Evolutionary conservation across 78 protist genomes (phyloP).

Genomic region (Monocercomonoides exilis): DNA sequence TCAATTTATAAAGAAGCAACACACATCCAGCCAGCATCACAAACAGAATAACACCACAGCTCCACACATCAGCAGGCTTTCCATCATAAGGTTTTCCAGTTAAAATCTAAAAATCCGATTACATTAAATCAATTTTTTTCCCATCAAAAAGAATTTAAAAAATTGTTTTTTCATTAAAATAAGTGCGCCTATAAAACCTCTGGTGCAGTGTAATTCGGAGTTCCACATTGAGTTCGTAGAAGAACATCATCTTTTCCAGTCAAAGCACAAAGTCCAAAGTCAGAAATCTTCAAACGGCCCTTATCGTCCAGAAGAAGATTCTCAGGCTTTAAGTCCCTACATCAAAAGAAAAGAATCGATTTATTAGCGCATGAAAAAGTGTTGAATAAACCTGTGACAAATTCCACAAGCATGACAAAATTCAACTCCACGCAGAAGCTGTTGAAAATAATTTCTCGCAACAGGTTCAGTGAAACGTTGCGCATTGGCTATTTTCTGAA

Average conservation of each 20-base stretch:
- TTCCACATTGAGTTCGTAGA: conserved; percentile 45
- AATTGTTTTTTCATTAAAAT: neutral
- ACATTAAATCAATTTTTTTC: neutral
- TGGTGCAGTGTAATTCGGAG: conserved; percentile 53
- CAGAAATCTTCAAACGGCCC: conserved; percentile 48
- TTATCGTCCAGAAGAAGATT: conserved; percentile 46
- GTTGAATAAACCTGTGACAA: neutral
- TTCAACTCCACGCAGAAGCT: neutral
- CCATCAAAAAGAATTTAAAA: neutral
- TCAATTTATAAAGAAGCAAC: neutral
- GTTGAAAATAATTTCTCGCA: neutral
- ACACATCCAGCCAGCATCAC: conserved; percentile 42
- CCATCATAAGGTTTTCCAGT: conserved; percentile 50
- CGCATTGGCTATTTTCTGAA: neutral
- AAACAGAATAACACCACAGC: conserved; percentile 54
- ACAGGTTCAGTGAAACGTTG: neutral
- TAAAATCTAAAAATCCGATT: conserved; percentile 18
- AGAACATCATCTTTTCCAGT: neutral
- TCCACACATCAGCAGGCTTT: conserved; percentile 57
- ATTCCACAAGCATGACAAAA: neutral
- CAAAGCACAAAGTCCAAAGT: conserved; percentile 51
- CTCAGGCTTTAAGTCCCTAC: conserved; percentile 26
- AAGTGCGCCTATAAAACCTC: conserved; percentile 28
- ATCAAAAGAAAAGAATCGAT: neutral
- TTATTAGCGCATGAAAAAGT: too few relatives aligned